Base-by-base conservation (phyloP, 805 yeast genomes). In the Metschnikowia proteae region DNA sequence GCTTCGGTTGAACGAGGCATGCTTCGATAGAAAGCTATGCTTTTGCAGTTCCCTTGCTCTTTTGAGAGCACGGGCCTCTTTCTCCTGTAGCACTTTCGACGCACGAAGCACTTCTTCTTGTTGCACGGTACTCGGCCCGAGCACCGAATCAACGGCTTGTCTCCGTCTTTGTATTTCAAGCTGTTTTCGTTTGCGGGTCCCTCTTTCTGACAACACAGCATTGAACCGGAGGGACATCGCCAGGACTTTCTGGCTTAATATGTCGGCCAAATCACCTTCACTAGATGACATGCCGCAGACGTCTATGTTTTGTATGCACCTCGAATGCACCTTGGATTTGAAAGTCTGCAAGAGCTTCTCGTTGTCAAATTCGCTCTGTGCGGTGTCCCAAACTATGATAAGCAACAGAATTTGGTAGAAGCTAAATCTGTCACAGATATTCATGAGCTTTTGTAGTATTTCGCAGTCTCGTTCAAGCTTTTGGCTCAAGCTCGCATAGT, bases 371-470 rank as follows among this genome's bases (percentile, higher is more conserved):
- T 48, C 55, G 6, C 63, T 46, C 10, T 59, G 53, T 4, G 58
- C 54, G 2, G 53, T 49, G 50, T 71, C 75, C 82, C 82, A 79
- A 49, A 61, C 69, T 11, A 78, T 42, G 4, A 78, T 48, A 13
- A 78, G 44, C 4, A 79, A 55, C 42, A 72, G 74, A 3, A 72
- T 64, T 49, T 65, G 66, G 55, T 65, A 76, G 37, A 60, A 58
- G 36, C 79, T 66, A 45, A 56, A 67, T 39, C 67, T 64, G 13
- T 60, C 56, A n/a, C 71, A 56, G 22, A 72, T 58, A 17, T 67
- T 58, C 5, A 70, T 47, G 3, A 76, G 60, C 49, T 72, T 71
- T 11, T 51, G 55, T 31, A 79, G 60, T 6, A 68, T 63, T 4
- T 51, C 50, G 25, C 66, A 57, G 50, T 78, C 82, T n/a, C 67